Percentiles rank a stretch among this genome's conserved stretches.
Evolutionary conservation across 768 basidiomycete species (phyloP).

Genomic region (Dendrothele bispora): DNA sequence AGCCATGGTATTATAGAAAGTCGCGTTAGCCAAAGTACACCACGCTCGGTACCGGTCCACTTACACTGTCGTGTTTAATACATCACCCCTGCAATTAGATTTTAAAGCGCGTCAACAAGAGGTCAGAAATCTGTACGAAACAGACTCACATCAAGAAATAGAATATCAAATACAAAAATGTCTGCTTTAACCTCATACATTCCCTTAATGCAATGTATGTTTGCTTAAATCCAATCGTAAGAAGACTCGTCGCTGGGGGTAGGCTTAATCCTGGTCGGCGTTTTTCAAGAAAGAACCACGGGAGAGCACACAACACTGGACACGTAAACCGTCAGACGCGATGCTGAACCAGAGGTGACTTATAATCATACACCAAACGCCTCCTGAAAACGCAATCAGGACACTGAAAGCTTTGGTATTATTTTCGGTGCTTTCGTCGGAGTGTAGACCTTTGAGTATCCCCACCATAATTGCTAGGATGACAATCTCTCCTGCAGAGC

Average conservation of each 20-base stretch:
- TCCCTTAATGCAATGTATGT: conserved; percentile 61
- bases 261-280: conserved; percentile 62
- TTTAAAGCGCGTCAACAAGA: neutral
- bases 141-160: conserved; percentile 70
- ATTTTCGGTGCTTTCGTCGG: conserved; percentile 61
- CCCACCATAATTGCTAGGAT: conserved; percentile 75
- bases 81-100: conserved; percentile 57
- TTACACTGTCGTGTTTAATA: conserved; percentile 74
- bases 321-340: too few species aligned
- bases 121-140: neutral
- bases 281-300: conserved; percentile 75
- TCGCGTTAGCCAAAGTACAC: neutral
- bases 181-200: conserved; percentile 69
- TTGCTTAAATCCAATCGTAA: conserved; percentile 70
- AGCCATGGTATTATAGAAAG: neutral
- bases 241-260: conserved; percentile 52
- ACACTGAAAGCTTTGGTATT: conserved; percentile 77
- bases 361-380: conserved; percentile 61
- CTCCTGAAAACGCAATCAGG: conserved; percentile 78
- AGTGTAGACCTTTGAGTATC: conserved; percentile 65
- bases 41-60: conserved; percentile 14
- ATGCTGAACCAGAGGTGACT: too few species aligned
- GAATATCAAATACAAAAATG: conserved; percentile 71
- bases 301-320: conserved; percentile 65
- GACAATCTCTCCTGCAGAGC: conserved; percentile 68